Evolutionary conservation across 2,329 filamentous ascomycete genomes (phyloP), one percentile per base, ranked within the genome.

Genomic region (Phialemonium atrogriseum): DNA sequence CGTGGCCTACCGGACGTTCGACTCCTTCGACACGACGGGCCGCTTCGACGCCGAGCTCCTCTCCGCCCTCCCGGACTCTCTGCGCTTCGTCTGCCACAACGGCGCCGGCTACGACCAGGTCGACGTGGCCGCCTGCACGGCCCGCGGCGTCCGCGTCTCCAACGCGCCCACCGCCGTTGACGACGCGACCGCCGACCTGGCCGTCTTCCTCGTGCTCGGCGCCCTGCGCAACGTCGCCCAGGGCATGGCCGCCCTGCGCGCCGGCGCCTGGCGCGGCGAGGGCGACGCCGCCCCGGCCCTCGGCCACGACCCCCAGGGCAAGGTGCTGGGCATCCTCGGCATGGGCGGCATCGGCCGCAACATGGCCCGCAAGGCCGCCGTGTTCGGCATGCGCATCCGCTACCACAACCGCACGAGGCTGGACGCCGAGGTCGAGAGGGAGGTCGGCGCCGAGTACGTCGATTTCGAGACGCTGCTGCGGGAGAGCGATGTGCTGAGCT

Each of bases 331-430:
- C 0, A 86, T 93, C 37, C 54, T 93, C 24, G 85, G 85, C 6
- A 89, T 91, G 84, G 85, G 85, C 13, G 84, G 85, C 3, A 91
- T 93, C 38, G 85, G 86, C 1, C 66, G 80, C 21, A 85, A 86
- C 48, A 57, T 91, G 45, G 84, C 80, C 50, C 72, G 64, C 51
- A 87, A 87, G 56, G 81, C 79, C 4, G 66, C 73, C 33, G 81
- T 68, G 1, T 88, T 93, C 50, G 82, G 79, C 9, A 87, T 91
- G 81, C 69, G 57, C 25, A 67, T 84, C 10, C 68, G 78, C 29
- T 91, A 93, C 48, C 67, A 86, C 48, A 91, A 91, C 52, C 74
- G 85, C 7, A 70, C 60, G 2, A 56, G 64, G 45, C 55, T 91
- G 41, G 60, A 57, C 12, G 62, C 68, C 2, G 74, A 78, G 35